Evolutionary conservation across 768 basidiomycete genomes (phyloP).

Genomic region (Lactarius tabidus): DNA sequence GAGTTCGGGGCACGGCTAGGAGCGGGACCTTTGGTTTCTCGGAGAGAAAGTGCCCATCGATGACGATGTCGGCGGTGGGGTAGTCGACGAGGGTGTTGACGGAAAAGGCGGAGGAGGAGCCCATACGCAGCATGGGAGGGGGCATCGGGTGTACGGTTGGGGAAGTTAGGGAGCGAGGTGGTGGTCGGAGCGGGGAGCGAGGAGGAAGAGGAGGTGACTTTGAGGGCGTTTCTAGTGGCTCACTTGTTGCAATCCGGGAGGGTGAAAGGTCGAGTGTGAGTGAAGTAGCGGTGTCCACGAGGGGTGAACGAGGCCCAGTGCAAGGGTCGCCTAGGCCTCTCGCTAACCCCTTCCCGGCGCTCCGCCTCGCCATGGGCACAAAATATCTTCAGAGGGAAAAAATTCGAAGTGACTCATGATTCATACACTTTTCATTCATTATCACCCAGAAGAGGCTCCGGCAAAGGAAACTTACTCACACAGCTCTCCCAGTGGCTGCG

Average conservation of each 20-base stretch:
- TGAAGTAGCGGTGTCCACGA: constrained; percentile 30
- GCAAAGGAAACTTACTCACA: neutral
- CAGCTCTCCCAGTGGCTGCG: neutral
- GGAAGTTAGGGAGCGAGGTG: constrained; percentile 20
- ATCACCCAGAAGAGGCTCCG: neutral
- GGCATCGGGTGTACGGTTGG: constrained; percentile 25
- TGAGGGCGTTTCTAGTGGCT: constrained; percentile 15
- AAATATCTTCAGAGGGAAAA: neutral
- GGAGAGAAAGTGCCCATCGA: constrained; percentile 25
- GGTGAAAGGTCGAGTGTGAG: constrained; percentile 21
- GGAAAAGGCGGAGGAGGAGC: constrained; percentile 31
- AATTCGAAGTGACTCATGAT: neutral
- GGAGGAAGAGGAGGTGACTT: constrained; percentile 30
- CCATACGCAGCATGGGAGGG: constrained; percentile 26
- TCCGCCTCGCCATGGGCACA: constrained; percentile 9
- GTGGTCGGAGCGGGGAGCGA: constrained; percentile 33
- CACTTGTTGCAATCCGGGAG: constrained; percentile 20
- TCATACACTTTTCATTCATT: neutral
- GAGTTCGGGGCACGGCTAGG: constrained; percentile 23
- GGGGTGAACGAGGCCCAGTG: constrained; percentile 34
- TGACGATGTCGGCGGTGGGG: constrained; percentile 1
- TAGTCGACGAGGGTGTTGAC: constrained; percentile 22
- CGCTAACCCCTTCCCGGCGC: constrained; percentile 7
- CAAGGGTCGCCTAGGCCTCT: constrained; percentile 18
- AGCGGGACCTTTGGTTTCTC: constrained; percentile 15